Percentiles rank a stretch among this genome's conserved stretches.
Evolutionary conservation across 2,329 filamentous ascomycete species (phyloP).

Genomic region (Talaromyces sp.): DNA sequence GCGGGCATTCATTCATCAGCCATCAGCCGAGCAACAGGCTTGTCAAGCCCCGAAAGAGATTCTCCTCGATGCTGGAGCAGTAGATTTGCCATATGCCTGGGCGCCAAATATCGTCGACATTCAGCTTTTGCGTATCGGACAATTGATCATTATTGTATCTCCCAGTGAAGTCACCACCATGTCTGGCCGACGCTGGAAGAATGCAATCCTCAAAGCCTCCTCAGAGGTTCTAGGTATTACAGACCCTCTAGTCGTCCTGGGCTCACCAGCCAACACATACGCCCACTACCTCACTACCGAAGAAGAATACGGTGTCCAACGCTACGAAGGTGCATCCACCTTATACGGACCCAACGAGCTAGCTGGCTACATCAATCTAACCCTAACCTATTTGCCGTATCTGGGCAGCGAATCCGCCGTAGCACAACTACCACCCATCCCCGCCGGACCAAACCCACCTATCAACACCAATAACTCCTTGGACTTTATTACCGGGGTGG

Average conservation of each 20-base stretch:
- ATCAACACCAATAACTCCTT: constrained; percentile 75
- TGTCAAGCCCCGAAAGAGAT: constrained; percentile 85
- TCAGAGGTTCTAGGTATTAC: constrained; percentile 51
- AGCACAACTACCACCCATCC: constrained; percentile 45
- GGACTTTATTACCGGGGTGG: constrained; percentile 76
- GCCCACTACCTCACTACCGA: constrained; percentile 76
- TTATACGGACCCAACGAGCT: constrained; percentile 81
- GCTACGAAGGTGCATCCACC: constrained; percentile 93
- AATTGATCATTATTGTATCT: constrained; percentile 78
- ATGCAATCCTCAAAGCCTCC: constrained; percentile 61
- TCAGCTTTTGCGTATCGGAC: constrained; percentile 79
- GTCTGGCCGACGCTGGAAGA: constrained; percentile 83
- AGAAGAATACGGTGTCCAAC: constrained; percentile 79
- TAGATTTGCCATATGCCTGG: constrained; percentile 78
- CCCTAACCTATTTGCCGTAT: constrained; percentile 68
- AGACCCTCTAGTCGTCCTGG: constrained; percentile 73
- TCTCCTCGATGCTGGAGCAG: constrained; percentile 81
- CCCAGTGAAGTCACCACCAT: constrained; percentile 91
- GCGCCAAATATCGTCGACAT: constrained; percentile 88
- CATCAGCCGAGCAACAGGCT: constrained; percentile 65
- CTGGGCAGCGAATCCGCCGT: constrained; percentile 52
- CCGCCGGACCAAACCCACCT: constrained; percentile 64
- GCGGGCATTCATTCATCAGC: constrained; percentile 68
- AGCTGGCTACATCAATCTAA: constrained; percentile 83
- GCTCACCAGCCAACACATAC: constrained; percentile 88